Evolutionary conservation across 1,139 yeast genomes (phyloP).

Genomic region (Magnusiomyces sp.): DNA sequence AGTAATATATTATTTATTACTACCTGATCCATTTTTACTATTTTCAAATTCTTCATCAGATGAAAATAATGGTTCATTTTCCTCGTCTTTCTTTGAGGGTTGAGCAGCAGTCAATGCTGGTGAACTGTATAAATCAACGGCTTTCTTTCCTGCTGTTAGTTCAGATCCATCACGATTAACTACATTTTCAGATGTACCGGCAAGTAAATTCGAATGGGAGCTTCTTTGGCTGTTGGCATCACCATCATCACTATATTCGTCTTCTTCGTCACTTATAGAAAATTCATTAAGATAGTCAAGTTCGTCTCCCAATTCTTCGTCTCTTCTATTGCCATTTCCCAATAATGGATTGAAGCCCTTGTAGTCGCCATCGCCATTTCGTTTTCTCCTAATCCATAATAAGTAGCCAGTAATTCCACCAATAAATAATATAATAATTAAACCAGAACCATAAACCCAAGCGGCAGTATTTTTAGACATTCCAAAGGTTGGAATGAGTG

Average conservation of each 20-base stretch:
- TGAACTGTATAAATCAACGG: slow-evolving; percentile 19
- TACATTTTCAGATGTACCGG: not conserved
- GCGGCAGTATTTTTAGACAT: slow-evolving; percentile 26
- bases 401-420: slow-evolving; percentile 24
- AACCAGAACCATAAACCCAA: slow-evolving; percentile 31
- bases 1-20: too few relatives aligned
- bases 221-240: not conserved
- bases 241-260: slow-evolving; percentile 12
- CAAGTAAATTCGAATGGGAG: slow-evolving; percentile 1
- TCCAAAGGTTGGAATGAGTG: slow-evolving; percentile 31
- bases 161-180: not conserved
- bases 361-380: slow-evolving; percentile 16
- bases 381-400: slow-evolving; percentile 21
- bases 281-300: slow-evolving; percentile 16
- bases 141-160: slow-evolving; percentile 18
- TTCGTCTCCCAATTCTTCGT: slow-evolving; percentile 16
- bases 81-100: slow-evolving; percentile 6
- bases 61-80: slow-evolving; percentile 4
- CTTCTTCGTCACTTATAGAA: slow-evolving; percentile 14
- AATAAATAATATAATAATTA: slow-evolving; percentile 28
- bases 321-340: slow-evolving; percentile 6
- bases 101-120: too few relatives aligned
- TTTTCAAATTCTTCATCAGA: not conserved
- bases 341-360: slow-evolving; percentile 16
- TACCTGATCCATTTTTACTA: too few relatives aligned